Percentiles rank a stretch among this genome's conserved stretches.
Conservation (phyloP, 2,329 filamentous ascomycete genomes). For the Aspergillus sp. region DNA sequence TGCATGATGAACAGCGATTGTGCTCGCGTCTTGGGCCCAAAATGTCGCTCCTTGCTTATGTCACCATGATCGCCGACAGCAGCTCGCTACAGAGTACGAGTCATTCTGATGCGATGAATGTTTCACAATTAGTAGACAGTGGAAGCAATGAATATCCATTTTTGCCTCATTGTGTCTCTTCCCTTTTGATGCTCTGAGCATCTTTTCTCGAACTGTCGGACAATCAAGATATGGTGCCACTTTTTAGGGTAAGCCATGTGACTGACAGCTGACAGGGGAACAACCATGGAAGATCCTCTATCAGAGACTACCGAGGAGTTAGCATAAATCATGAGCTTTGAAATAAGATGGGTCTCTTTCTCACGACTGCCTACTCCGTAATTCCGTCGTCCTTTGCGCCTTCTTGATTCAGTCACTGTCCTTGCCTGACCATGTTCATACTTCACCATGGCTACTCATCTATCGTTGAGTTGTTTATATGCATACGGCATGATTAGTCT, state of each 20-base stretch:
- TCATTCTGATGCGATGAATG: background rate
- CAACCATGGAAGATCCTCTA: background rate
- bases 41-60: background rate
- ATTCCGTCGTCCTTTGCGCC: background rate
- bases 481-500: background rate
- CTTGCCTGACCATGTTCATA: background rate
- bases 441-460: background rate
- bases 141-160: background rate
- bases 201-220: background rate
- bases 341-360: background rate
- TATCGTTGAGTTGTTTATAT: background rate
- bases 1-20: too few relatives aligned
- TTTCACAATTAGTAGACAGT: background rate
- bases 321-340: background rate
- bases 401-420: background rate
- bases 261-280: background rate
- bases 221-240: background rate
- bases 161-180: background rate
- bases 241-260: background rate
- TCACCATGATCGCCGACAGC: background rate
- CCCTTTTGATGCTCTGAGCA: too few relatives aligned
- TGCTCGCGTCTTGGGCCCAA: background rate
- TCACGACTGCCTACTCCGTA: background rate
- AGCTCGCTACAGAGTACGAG: background rate
- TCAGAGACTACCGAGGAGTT: too few relatives aligned